Evolutionary conservation across 2,329 filamentous ascomycete species (phyloP), one percentile per base, ranked within the genome.

Genomic region (Aspergillus vadensis): DNA sequence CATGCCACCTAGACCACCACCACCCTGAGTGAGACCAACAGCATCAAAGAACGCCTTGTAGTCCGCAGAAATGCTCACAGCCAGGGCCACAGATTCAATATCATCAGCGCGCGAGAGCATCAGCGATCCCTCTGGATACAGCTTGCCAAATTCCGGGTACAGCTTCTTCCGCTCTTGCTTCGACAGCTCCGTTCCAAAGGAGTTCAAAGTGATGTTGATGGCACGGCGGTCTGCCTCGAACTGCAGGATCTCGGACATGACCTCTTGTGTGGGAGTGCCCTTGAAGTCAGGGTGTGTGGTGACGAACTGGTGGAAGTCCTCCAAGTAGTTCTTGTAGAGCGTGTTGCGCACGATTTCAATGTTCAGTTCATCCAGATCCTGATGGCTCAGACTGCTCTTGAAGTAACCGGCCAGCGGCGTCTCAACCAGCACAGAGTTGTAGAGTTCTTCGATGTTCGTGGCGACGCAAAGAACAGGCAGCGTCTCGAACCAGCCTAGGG

Each of bases 311-410:
- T 98, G 87, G 77, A 99, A 99, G 76, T 98, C 95, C 76, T 99
- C 95, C 7, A 99, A 86, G 76, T 99, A 99, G 83, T 98, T 98
- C 85, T 99, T 99, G 84, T 98, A 99, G 38, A 99, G 83, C 0
- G 93, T 99, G 80, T 99, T 99, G 65, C 96, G 90, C 60, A 99
- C 91, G 77, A 99, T 99, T 81, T 99, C 95, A 71, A 99, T 99
- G 81, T 99, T 99, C 72, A 99, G 84, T 82, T 99, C 96, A 79
- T 99, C 95, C 53, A 99, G 85, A 75, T 99, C 95, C 77, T 97
- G 92, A 77, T 97, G 93, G 80, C 90, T 96, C 63, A 99, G 84
- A 68, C 91, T 96, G 69, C 92, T 92, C 81, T 99, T 98, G 86
- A 99, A 99, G 81, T 96, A 99, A 8, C 92, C 89, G 14, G 95